Conservation (phyloP, 352 stramenopile species). For the Pythium biforme region DNA sequence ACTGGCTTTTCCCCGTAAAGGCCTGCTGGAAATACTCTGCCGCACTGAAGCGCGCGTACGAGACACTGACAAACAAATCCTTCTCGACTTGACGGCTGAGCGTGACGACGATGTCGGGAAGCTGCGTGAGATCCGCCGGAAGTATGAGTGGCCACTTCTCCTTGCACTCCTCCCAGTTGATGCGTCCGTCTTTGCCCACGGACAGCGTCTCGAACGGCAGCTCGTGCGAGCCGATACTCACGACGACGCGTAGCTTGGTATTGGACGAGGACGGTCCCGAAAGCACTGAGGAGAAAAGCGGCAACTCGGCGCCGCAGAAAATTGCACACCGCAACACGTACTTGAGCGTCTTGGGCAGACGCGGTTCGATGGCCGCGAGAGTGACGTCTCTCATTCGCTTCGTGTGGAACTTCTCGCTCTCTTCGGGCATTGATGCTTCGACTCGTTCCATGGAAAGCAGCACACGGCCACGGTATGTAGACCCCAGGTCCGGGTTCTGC, state of each 20-base stretch:
- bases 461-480: conserved; percentile 77
- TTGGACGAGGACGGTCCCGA: conserved; percentile 12
- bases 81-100: conserved; percentile 59
- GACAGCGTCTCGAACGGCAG: conserved; percentile 55
- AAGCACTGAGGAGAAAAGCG: conserved; percentile 21
- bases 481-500: conserved; percentile 63
- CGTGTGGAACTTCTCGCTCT: conserved; percentile 58
- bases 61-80: conserved; percentile 58
- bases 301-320: conserved; percentile 59
- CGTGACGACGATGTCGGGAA: conserved; percentile 67
- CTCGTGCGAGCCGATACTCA: conserved; percentile 46
- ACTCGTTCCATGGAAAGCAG: conserved; percentile 77
- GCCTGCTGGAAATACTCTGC: conserved; percentile 41
- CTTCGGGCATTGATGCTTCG: conserved; percentile 32
- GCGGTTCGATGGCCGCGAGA: conserved; percentile 17
- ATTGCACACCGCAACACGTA: conserved; percentile 64
- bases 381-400: conserved; percentile 45
- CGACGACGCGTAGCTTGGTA: conserved; percentile 44
- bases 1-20: conserved; percentile 49
- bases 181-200: conserved; percentile 43
- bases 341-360: conserved; percentile 48
- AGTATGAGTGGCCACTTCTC: conserved; percentile 51
- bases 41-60: conserved; percentile 45
- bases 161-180: conserved; percentile 51
- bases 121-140: conserved; percentile 62